phyloP scores from a whole-genome alignment of 345 rosid species.

The Hibiscus trionum region DNA sequence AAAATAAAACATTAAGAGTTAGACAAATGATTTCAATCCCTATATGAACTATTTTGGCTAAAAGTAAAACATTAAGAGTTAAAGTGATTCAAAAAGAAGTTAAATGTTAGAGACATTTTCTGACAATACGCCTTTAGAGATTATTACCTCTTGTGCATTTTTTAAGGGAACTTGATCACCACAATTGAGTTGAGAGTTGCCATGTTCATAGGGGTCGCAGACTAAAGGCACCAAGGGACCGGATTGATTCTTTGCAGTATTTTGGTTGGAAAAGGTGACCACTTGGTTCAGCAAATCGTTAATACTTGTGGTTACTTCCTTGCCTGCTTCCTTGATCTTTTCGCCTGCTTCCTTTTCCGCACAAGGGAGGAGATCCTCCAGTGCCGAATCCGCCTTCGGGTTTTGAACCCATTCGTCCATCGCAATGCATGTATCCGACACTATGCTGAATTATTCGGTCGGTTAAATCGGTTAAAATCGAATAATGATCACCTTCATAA shows the following conservation, averaged over 20 bases:
- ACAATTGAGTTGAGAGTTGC: slow-evolving; percentile 29
- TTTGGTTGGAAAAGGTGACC: slow-evolving; percentile 37
- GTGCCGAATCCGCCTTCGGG: slow-evolving; percentile 59
- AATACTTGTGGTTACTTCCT: slow-evolving; percentile 32
- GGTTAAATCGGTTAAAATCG: neutral
- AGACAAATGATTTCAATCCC: too few species aligned
- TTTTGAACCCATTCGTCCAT: slow-evolving; percentile 72
- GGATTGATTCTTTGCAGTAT: slow-evolving; percentile 58
- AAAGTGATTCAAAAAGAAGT: too few species aligned
- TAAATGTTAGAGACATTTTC: too few species aligned
- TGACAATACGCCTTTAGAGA: too few species aligned
- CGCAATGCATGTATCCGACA: slow-evolving; percentile 67
- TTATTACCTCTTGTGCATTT: slow-evolving; percentile 49
- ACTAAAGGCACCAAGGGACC: slow-evolving; percentile 57
- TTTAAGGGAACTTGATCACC: slow-evolving; percentile 31
- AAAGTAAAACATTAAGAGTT: too few species aligned
- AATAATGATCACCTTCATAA: neutral
- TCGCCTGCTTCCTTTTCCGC: slow-evolving; percentile 44
- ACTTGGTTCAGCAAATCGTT: slow-evolving; percentile 35
- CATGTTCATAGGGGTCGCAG: slow-evolving; percentile 30
- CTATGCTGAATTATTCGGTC: slow-evolving; percentile 27
- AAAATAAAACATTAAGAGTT: too few species aligned
- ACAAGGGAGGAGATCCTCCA: slow-evolving; percentile 64
- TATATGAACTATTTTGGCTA: too few species aligned
- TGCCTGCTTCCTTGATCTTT: slow-evolving; percentile 37